Base-by-base conservation (phyloP, 2,329 filamentous ascomycete species). In the Akanthomyces lecanii region DNA sequence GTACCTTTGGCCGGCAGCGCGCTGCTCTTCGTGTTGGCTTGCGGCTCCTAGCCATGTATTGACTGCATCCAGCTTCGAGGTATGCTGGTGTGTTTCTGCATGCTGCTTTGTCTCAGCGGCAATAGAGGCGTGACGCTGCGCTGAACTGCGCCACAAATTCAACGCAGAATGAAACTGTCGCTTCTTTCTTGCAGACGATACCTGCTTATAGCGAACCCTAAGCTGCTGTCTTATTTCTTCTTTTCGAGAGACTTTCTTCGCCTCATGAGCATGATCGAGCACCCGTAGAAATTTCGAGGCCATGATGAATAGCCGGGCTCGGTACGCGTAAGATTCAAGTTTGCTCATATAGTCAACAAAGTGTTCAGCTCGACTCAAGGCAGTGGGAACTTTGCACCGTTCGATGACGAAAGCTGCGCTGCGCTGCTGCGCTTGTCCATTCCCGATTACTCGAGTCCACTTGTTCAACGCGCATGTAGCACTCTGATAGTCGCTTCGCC, bases 31-130 rank as follows among this genome's bases (percentile, higher is more conserved):
- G 5, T 73, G 64, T 25, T 66, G 64, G 8, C 54, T 50, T 2
- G 71, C 63, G 23, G 66, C 62, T 16, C 61, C 59, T 18, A 63
- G 65, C 73, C 74, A 74, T 7, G 63, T 60, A 6, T 65, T 61
- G 10, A 74, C 10, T 18, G 61, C 48, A 18, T 38, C 38, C 14
- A 58, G 25, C 38, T 40, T 58, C n/a, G 18, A n/a, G 1, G 12
- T 21, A 8, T 25, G 48, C 5, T 30, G 28, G 4, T 47, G 36
- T 21, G 14, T 10, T 21, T 56, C 54, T 25, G 16, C 11, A 38
- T 68, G 55, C n/a, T 70, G 65, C 10, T 60, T 42, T 5, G 30
- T 21, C 6, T 63, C 48, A 4, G 23, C 30, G 6, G 42, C 16
- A 16, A 40, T 3, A 21, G 40, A 30, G 28, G 21, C 23, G 33